Evolutionary conservation across 768 basidiomycete genomes (phyloP).

Genomic region (Tephrocybe sp.): DNA sequence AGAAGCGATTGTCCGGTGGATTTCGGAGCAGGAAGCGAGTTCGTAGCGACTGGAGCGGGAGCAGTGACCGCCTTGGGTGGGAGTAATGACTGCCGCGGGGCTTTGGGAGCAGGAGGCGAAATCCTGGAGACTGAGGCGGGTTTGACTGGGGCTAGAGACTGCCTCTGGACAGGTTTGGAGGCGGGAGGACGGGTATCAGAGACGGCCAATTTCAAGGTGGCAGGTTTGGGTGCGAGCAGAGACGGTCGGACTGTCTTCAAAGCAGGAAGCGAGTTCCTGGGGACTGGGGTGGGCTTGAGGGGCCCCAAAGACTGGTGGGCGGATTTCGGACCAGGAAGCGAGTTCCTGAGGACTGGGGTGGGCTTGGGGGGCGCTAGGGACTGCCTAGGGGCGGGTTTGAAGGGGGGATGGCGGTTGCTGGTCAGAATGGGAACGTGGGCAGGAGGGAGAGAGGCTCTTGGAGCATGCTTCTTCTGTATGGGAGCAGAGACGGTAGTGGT

Average conservation of each 20-base stretch:
- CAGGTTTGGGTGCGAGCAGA: background rate
- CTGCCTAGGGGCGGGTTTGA: background rate
- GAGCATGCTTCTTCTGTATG: background rate
- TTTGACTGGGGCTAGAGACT: background rate
- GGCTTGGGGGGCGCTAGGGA: background rate
- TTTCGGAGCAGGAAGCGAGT: too few species aligned
- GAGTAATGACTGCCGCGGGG: too few species aligned
- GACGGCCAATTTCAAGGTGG: background rate
- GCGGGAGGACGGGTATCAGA: background rate
- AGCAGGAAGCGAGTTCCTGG: too few species aligned
- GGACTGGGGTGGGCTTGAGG: too few species aligned
- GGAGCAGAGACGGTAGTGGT: background rate
- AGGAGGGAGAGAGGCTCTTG: background rate
- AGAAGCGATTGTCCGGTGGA: too few species aligned
- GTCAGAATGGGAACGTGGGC: background rate
- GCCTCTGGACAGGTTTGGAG: background rate
- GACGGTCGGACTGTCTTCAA: too few species aligned
- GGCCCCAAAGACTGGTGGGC: too few species aligned
- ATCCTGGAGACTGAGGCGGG: too few species aligned
- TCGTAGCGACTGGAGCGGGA: too few species aligned
- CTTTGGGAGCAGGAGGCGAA: background rate
- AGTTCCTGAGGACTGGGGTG: background rate
- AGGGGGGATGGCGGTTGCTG: background rate
- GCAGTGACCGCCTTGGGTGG: too few species aligned
- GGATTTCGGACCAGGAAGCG: too few species aligned